phyloP scores from a whole-genome alignment of 805 yeast species.

The Myxozyma sirexii region DNA sequence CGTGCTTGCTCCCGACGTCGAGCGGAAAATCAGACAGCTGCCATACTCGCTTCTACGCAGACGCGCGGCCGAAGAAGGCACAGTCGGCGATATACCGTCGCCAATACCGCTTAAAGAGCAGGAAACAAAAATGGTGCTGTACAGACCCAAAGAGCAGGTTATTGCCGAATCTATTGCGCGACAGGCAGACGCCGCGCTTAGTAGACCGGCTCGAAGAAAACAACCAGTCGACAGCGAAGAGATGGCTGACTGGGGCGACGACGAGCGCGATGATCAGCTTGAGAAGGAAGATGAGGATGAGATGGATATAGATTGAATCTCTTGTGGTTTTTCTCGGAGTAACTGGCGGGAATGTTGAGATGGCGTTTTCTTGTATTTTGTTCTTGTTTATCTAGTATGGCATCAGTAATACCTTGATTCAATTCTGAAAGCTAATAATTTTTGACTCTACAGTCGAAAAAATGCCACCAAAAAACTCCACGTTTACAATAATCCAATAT shows the following conservation, averaged over 20 bases:
- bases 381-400: too few relatives aligned
- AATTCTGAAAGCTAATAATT: not conserved
- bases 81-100: slow-evolving; percentile 1
- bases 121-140: slow-evolving; percentile 22
- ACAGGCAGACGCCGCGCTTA: slow-evolving; percentile 4
- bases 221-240: slow-evolving; percentile 1
- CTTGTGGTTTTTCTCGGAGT: too few relatives aligned
- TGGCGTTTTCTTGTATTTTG: not conserved
- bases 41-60: slow-evolving; percentile 27
- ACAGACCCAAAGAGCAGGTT: slow-evolving; percentile 28
- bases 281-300: slow-evolving; percentile 4
- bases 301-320: slow-evolving; percentile 26
- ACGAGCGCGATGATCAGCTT: slow-evolving; percentile 13
- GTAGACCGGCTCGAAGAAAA: not conserved
- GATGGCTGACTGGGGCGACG: slow-evolving; percentile 25
- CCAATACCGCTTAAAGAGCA: slow-evolving; percentile 10
- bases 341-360: not conserved
- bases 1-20: slow-evolving; percentile 26
- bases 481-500: too few relatives aligned
- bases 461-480: not conserved
- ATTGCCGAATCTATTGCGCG: slow-evolving; percentile 32
- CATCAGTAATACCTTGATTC: too few relatives aligned
- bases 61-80: slow-evolving; percentile 1
- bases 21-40: slow-evolving; percentile 21
- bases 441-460: not conserved